Evolutionary conservation across 164 flowering plant species (phyloP).

Genomic region (Tetrastigma voinierianum): DNA sequence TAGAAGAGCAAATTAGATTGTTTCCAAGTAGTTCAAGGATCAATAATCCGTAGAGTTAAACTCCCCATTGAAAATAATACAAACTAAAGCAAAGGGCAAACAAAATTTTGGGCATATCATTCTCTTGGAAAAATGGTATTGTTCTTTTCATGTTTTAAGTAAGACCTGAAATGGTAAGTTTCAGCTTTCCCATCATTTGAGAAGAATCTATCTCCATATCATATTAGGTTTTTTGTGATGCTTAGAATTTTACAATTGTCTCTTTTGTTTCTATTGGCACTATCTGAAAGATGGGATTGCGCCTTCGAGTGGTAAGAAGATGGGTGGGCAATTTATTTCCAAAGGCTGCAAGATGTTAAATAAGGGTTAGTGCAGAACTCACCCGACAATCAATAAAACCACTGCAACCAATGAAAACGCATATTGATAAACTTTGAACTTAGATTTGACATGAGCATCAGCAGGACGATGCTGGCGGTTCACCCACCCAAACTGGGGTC

Average conservation of each 20-base stretch:
- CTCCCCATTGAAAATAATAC: no score
- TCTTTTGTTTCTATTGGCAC: no score
- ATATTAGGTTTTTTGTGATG: not conserved
- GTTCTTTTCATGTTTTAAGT: no score
- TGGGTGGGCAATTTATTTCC: no score
- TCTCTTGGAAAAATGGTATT: no score
- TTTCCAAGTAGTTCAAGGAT: no score
- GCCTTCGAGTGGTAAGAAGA: not conserved
- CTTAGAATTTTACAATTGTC: not conserved
- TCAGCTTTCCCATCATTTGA: not conserved
- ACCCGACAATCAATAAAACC: constrained; percentile 56
- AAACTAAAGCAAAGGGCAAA: not conserved
- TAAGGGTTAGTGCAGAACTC: constrained; percentile 16
- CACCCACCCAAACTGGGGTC: constrained; percentile 80
- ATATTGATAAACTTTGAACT: constrained; percentile 65
- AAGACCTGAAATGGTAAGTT: not conserved
- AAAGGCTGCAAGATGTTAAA: no score
- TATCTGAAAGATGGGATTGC: not conserved
- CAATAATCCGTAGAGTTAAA: no score
- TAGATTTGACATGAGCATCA: constrained; percentile 46
- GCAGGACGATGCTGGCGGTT: constrained; percentile 48
- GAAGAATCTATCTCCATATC: not conserved
- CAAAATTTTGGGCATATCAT: not conserved
- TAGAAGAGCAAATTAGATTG: not conserved
- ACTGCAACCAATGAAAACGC: constrained; percentile 43